phyloP scores from a whole-genome alignment of 2,329 filamentous ascomycete species.

The Penicillium sp. region DNA sequence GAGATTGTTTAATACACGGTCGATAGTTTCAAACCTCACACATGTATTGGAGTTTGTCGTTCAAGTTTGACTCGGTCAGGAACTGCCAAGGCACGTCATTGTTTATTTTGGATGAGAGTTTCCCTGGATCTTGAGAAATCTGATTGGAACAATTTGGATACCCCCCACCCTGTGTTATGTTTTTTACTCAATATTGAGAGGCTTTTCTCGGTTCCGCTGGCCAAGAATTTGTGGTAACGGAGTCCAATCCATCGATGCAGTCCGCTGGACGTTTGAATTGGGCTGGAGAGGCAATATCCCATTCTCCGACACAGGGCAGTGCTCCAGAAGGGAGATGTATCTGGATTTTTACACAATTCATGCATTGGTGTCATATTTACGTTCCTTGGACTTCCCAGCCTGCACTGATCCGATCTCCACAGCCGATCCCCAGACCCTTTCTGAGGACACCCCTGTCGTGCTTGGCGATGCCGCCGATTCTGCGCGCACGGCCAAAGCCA shows the following conservation, averaged over 20 bases:
- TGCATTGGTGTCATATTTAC: neutral
- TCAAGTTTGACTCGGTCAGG: neutral
- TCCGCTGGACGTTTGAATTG: neutral
- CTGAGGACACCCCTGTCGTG: conserved; percentile 8
- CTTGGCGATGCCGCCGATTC: conserved; percentile 5
- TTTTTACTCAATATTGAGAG: neutral
- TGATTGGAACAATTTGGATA: neutral
- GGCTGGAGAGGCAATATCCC: neutral
- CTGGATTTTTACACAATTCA: neutral
- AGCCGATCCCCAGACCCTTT: conserved; percentile 1
- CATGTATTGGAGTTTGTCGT: neutral
- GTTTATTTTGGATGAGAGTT: neutral
- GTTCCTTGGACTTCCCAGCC: neutral
- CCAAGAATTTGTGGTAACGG: neutral
- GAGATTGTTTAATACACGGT: neutral
- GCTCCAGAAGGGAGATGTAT: neutral
- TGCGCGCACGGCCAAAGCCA: conserved; percentile 1
- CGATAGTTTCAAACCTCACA: neutral
- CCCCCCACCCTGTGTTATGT: neutral
- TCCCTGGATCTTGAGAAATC: neutral
- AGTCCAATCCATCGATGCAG: neutral
- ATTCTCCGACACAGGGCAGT: neutral
- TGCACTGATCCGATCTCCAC: neutral
- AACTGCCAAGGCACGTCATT: neutral
- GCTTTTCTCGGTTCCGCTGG: neutral